Evolutionary conservation across 2,329 filamentous ascomycete genomes (phyloP).

Genomic region (Neurospora sp.): DNA sequence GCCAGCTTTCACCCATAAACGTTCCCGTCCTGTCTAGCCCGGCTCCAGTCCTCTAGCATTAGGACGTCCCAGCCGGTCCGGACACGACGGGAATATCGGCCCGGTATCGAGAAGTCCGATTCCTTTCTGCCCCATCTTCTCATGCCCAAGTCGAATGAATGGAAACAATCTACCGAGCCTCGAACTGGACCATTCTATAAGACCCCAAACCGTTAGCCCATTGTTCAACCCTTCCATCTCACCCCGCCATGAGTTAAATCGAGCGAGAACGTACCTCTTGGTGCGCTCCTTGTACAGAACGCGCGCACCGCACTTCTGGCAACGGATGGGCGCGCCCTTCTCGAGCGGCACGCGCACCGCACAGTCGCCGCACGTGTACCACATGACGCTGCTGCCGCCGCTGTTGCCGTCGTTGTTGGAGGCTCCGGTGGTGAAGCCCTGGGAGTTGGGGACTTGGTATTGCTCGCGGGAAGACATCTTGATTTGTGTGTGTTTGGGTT

Average conservation of each 20-base stretch:
- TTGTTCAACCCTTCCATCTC: neutral
- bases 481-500: neutral
- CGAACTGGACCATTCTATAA: constrained; percentile 91
- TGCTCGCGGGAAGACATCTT: constrained; percentile 58
- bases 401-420: constrained; percentile 31
- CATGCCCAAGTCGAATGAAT: neutral
- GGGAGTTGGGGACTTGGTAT: constrained; percentile 55
- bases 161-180: constrained; percentile 59
- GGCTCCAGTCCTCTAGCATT: neutral
- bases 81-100: neutral
- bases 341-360: constrained; percentile 66
- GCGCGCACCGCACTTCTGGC: constrained; percentile 87
- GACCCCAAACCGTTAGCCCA: constrained; percentile 13
- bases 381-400: constrained; percentile 39
- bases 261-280: constrained; percentile 60
- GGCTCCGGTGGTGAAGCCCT: constrained; percentile 30
- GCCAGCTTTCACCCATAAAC: neutral
- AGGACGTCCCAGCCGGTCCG: neutral
- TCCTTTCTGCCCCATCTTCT: neutral
- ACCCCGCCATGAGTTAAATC: too few species aligned
- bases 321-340: constrained; percentile 72
- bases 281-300: constrained; percentile 97
- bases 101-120: neutral
- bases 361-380: constrained; percentile 78
- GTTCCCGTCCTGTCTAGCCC: neutral